Percentiles rank a stretch among this genome's conserved stretches.
phyloP scores from a whole-genome alignment of 805 yeast species.

The Diddensiella caesifluorescens region DNA sequence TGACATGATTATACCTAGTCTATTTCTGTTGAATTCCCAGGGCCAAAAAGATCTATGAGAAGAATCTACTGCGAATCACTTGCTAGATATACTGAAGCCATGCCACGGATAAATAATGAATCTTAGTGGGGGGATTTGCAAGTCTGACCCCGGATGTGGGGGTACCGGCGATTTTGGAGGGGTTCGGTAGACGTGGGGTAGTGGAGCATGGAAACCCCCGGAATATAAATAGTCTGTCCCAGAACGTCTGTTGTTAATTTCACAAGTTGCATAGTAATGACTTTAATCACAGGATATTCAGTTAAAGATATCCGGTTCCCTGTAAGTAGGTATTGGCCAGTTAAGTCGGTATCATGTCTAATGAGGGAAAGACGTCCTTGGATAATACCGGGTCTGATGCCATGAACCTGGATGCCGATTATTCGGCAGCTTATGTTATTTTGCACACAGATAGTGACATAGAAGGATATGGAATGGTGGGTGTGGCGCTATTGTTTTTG shows the following conservation, averaged over 20 bases:
- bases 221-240: too few species aligned
- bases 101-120: too few species aligned
- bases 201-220: too few species aligned
- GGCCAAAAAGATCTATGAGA: too few species aligned
- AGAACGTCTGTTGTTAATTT: neutral
- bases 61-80: too few species aligned
- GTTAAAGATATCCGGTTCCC: slow-evolving; percentile 37
- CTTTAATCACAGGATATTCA: slow-evolving; percentile 29
- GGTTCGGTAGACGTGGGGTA: too few species aligned
- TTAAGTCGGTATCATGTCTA: neutral
- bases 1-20: too few species aligned
- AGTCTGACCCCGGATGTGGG: too few species aligned
- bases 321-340: slow-evolving; percentile 9
- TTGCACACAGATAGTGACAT: slow-evolving; percentile 32
- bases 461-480: slow-evolving; percentile 37
- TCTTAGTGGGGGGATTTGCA: too few species aligned
- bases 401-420: slow-evolving; percentile 38
- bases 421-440: slow-evolving; percentile 38
- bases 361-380: slow-evolving; percentile 30
- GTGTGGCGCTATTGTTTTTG: neutral
- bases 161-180: too few species aligned
- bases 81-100: too few species aligned
- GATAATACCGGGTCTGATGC: slow-evolving; percentile 41
- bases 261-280: slow-evolving; percentile 10
- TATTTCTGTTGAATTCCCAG: too few species aligned